Evolutionary conservation across 257 asterid genomes (phyloP).

Genomic region (Osmanthus fragrans): DNA sequence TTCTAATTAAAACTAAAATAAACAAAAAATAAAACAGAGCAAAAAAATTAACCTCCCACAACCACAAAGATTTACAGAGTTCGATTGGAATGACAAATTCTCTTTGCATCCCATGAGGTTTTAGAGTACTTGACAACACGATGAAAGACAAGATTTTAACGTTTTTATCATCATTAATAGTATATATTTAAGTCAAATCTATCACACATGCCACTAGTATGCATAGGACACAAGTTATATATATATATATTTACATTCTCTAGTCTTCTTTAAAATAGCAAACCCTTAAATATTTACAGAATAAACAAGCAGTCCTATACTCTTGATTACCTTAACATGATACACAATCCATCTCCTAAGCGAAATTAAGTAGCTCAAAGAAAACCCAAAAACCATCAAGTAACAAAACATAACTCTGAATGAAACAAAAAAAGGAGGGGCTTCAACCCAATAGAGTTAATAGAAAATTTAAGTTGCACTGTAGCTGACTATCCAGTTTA

Average conservation of each 20-base stretch:
- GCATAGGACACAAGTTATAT: no score
- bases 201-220: neutral
- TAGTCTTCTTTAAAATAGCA: neutral
- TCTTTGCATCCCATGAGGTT: neutral
- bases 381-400: constrained; percentile 8
- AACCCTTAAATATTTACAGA: constrained; percentile 26
- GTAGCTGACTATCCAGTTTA: constrained; percentile 30
- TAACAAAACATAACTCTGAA: neutral
- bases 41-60: neutral
- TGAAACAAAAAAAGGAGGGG: neutral
- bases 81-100: neutral
- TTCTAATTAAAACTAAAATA: neutral
- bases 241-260: no score
- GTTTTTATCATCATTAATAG: no score
- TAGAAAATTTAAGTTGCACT: constrained; percentile 23
- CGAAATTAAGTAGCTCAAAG: constrained; percentile 10
- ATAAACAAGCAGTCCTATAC: constrained; percentile 21
- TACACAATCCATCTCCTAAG: constrained; percentile 23
- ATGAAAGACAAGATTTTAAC: no score
- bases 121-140: no score
- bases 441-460: neutral
- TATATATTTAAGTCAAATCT: neutral
- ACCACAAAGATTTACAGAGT: neutral
- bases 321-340: constrained; percentile 15
- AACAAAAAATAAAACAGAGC: no score